phyloP scores from a whole-genome alignment of 352 stramenopile genomes.

The Globisporangium nodosum region DNA sequence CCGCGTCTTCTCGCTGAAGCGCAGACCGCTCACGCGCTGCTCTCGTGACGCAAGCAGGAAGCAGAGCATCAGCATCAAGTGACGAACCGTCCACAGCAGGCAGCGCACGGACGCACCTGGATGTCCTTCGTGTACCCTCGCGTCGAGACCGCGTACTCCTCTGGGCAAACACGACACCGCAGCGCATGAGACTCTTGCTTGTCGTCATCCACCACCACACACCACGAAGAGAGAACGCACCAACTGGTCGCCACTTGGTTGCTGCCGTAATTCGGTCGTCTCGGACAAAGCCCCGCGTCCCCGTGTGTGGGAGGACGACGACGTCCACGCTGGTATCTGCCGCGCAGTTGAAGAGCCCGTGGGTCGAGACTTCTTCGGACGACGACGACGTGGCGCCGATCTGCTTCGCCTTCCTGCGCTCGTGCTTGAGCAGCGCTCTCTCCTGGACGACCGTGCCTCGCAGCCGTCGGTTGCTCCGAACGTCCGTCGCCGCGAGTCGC shows the following conservation, averaged over 20 bases:
- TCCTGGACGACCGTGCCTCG: conserved; percentile 28
- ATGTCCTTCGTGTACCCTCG: conserved; percentile 15
- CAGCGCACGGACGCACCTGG: not conserved
- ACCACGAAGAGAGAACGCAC: conserved; percentile 2
- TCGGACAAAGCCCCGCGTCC: conserved; percentile 11
- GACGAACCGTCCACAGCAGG: not conserved
- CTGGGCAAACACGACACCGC: not conserved
- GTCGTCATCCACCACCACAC: not conserved
- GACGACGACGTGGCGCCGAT: conserved; percentile 5
- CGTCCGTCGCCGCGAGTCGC: conserved; percentile 20
- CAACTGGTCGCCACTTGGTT: conserved; percentile 12
- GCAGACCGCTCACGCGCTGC: conserved; percentile 31
- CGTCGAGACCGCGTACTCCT: conserved; percentile 3
- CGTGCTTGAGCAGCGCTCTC: conserved; percentile 16
- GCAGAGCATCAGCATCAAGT: not conserved
- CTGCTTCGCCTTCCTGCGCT: not conserved
- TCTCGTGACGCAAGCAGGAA: not conserved
- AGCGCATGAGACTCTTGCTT: not conserved
- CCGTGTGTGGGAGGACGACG: conserved; percentile 2
- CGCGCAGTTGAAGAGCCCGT: conserved; percentile 3
- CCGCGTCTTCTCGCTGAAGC: conserved; percentile 55
- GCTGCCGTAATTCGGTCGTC: conserved; percentile 4
- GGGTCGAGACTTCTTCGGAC: conserved; percentile 4
- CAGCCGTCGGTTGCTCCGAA: conserved; percentile 23
- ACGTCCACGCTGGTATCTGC: not conserved